Conservation (phyloP, 176 grass and related monocot genomes). For the Aegilops umbellulata region DNA sequence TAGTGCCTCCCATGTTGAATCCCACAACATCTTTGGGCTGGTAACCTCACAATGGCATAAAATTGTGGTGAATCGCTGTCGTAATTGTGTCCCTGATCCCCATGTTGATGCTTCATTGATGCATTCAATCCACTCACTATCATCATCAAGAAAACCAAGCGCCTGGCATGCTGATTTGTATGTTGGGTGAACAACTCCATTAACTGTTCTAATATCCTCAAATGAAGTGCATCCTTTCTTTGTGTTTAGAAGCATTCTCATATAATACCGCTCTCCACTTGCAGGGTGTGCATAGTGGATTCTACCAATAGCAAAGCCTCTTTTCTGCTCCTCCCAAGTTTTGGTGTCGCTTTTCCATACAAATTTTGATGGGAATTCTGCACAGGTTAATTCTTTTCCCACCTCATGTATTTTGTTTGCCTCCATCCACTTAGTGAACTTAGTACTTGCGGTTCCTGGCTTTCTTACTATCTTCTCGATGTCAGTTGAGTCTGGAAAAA, state of each 20-base stretch:
- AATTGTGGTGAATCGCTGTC: too few relatives aligned
- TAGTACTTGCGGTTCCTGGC: background rate
- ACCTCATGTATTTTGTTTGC: background rate
- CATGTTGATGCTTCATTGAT: too few relatives aligned
- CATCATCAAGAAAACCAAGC: too few relatives aligned
- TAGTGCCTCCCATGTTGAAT: background rate
- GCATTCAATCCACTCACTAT: too few relatives aligned
- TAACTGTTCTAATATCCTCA: too few relatives aligned
- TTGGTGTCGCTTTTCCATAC: background rate
- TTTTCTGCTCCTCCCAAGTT: background rate
- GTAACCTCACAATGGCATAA: background rate
- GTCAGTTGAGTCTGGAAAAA: background rate
- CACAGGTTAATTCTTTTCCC: background rate
- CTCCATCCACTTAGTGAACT: slow-evolving; percentile 25
- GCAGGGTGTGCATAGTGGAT: background rate
- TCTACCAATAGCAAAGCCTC: background rate
- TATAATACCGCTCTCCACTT: background rate
- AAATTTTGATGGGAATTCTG: background rate
- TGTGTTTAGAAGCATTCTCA: background rate
- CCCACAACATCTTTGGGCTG: background rate
- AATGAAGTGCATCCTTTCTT: background rate
- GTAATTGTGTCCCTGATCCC: too few relatives aligned
- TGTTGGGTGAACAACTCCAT: too few relatives aligned
- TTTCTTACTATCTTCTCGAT: background rate
- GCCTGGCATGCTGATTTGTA: too few relatives aligned